Conservation (phyloP, 2,329 filamentous ascomycete genomes). For the Furcasterigmium sp. region DNA sequence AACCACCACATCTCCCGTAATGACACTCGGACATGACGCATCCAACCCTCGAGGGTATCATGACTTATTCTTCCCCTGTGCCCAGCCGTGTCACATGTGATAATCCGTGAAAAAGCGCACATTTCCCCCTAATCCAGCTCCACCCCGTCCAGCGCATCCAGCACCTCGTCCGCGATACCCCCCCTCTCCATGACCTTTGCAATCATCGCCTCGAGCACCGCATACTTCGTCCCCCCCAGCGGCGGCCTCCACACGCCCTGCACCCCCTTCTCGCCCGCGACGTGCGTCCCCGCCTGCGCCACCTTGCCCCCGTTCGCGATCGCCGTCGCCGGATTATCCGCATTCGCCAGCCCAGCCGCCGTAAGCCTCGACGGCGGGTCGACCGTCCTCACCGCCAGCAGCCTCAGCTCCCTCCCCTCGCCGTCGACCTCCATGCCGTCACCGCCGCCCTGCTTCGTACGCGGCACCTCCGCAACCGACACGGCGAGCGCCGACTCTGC, state of each 20-base stretch:
- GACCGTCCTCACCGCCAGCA: conserved; percentile 67
- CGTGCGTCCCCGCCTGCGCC: conserved; percentile 21
- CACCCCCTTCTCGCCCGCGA: conserved; percentile 44
- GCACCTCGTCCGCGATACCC: conserved; percentile 80
- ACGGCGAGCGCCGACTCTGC: conserved; percentile 86
- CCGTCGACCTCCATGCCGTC: conserved; percentile 31
- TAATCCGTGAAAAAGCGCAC: conserved; percentile 3
- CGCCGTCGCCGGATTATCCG: conserved; percentile 51
- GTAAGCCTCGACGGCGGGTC: conserved; percentile 71
- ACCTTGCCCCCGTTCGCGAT: conserved; percentile 26
- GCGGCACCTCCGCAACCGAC: conserved; percentile 56
- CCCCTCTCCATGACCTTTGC: conserved; percentile 70
- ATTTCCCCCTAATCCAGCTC: conserved; percentile 49
- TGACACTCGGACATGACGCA: background rate
- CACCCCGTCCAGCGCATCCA: conserved; percentile 74
- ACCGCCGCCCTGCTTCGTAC: conserved; percentile 9
- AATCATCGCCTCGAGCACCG: conserved; percentile 67
- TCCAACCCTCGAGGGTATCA: conserved; percentile 6
- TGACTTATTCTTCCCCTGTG: conserved; percentile 1
- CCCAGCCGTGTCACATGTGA: background rate
- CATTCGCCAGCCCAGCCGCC: conserved; percentile 63
- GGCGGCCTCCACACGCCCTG: conserved; percentile 79
- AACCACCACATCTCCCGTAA: conserved; percentile 1
- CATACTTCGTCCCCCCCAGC: conserved; percentile 74
- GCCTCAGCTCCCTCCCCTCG: conserved; percentile 41